These are phyloP conservation scores for Viola odorata DNA, from an alignment of 345 rosid genomes.

Conservation along the genomic window DNA sequence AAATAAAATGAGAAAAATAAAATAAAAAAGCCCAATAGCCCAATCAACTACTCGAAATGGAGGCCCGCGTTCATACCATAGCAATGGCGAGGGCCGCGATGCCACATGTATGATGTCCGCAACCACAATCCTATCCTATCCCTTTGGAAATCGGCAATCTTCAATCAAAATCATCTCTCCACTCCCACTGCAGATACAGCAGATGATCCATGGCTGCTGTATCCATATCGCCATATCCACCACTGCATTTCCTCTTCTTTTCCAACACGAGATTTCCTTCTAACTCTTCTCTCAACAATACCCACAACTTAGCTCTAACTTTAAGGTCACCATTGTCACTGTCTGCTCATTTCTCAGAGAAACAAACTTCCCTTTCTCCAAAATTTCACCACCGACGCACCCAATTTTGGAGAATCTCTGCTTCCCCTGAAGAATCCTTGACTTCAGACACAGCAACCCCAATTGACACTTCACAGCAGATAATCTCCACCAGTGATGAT, in stretches of 20 bases:
- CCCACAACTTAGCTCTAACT: conserved; percentile 15
- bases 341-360: conserved; percentile 20
- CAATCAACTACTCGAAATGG: no score
- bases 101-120: no score
- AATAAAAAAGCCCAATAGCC: no score
- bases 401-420: conserved; percentile 38
- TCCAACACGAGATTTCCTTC: conserved; percentile 25
- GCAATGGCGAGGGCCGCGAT: no score
- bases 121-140: no score
- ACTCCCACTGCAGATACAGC: neutral
- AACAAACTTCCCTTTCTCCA: conserved; percentile 13
- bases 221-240: neutral
- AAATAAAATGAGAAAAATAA: no score
- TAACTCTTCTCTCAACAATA: conserved; percentile 12
- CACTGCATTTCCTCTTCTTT: conserved; percentile 17
- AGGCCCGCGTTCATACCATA: no score
- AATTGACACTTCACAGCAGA: conserved; percentile 32
- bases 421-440: conserved; percentile 41
- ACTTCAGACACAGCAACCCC: conserved; percentile 24
- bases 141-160: no score
- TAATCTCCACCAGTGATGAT: conserved; percentile 39
- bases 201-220: conserved; percentile 23
- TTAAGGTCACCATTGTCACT: conserved; percentile 16
- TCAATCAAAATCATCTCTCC: no score
- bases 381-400: conserved; percentile 11